Evolutionary conservation across 495 filamentous ascomycete species (phyloP), one percentile per base, ranked within the genome.

Genomic region (Beverwykella pulmonaria): DNA sequence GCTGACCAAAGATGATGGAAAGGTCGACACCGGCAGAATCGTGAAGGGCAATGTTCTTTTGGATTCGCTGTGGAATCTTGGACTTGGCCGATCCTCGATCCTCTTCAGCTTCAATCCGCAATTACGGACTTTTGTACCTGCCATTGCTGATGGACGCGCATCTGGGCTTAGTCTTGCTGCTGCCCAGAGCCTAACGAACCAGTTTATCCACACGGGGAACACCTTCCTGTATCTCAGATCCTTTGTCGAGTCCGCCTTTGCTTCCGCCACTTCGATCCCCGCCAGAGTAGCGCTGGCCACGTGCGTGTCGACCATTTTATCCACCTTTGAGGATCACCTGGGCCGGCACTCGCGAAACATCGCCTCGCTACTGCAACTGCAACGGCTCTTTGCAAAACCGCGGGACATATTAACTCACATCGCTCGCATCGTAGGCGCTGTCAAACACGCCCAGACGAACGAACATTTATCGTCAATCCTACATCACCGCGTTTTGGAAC

Each of bases 21-120:
- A 41, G n/a, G 22, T 59, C 9, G 22, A 29, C 0, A 25, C 48
- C n/a, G 71, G 75, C 12, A 61, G 59, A 20, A 54, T 68, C 26
- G 32, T 41, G n/a, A 70, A 20, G 63, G 67, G 80, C 19, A 77
- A 81, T 46, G 64, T 82, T 1, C 87, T 91, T 67, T 73, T 88
- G 34, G 73, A 84, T 50, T 88, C 86, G 23, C 76, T 97, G 20
- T 75, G 91, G 36, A 83, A 85, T 53, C 82, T 97, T 10, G 90
- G 88, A 0, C 80, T 97, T 1, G 94, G 94, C 5, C 84, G 92
- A 76, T 88, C 86, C 53, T 97, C 93, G 0, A 75, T 89, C 10
- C 83, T 97, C 52, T 97, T 95, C 75, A 74, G 74, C 1, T 96
- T 87, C 79, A 81, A 91, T 59, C 71, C 81, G 29, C 72, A 78